phyloP scores from a whole-genome alignment of 129 eudicot species.

The Sambucus nigra region DNA sequence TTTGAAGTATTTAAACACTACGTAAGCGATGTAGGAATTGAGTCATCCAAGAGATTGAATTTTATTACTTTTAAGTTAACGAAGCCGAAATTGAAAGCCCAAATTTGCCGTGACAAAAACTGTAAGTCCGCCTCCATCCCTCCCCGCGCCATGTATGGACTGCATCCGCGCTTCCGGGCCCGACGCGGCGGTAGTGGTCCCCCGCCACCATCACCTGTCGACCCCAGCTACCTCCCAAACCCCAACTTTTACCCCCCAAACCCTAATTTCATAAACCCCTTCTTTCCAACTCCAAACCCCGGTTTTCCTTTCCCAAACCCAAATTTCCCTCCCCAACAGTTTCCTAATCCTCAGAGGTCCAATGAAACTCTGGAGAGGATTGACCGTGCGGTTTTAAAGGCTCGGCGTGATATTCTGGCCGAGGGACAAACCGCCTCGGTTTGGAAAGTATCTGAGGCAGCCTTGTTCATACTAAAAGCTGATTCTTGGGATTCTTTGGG shows the following conservation, averaged over 20 bases:
- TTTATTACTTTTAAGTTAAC: too few species aligned
- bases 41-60: too few species aligned
- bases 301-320: conserved; percentile 17
- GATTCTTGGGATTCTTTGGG: conserved; percentile 74
- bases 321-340: conserved; percentile 1
- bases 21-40: too few species aligned
- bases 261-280: conserved; percentile 7
- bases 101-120: too few species aligned
- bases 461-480: conserved; percentile 43
- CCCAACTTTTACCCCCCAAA: conserved; percentile 3
- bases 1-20: too few species aligned
- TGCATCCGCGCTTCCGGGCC: conserved; percentile 10
- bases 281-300: conserved; percentile 10
- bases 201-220: neutral
- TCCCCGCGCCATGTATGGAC: conserved; percentile 19
- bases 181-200: conserved; percentile 7
- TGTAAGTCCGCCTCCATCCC: too few species aligned
- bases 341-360: conserved; percentile 5
- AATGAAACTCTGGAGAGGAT: conserved; percentile 28
- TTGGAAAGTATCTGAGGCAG: conserved; percentile 66
- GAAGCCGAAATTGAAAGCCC: too few species aligned
- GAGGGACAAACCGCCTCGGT: conserved; percentile 51
- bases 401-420: conserved; percentile 43
- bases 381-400: conserved; percentile 47
- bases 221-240: conserved; percentile 4